Percentiles rank a stretch among this genome's conserved stretches.
These are phyloP conservation scores for Auricularia sp. DNA, from an alignment of 768 basidiomycete genomes.

Conservation along the genomic window DNA sequence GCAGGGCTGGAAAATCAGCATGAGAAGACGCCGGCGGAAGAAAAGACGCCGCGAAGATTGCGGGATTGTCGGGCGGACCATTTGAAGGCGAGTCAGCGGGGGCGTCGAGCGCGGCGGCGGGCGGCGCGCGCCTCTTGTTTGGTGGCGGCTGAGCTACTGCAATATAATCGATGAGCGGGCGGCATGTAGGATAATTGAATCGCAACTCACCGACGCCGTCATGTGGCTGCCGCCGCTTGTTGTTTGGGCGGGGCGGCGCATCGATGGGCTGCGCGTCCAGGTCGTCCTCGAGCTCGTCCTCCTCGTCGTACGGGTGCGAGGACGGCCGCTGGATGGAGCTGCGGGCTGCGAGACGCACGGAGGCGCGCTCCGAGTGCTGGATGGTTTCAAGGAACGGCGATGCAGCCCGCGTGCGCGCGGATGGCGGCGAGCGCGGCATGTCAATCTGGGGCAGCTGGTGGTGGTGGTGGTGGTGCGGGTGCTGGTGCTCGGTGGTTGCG, in stretches of 20 bases:
- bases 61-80: not conserved
- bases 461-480: not conserved
- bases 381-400: constrained; percentile 30
- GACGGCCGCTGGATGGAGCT: constrained; percentile 13
- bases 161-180: not conserved
- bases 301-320: not conserved
- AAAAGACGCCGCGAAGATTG: constrained; percentile 2
- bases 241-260: not conserved
- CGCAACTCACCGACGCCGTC: not conserved
- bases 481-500: not conserved
- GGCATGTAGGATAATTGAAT: not conserved
- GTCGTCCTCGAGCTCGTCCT: not conserved
- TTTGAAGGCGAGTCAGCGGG: not conserved
- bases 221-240: not conserved
- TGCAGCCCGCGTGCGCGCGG: not conserved
- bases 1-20: not conserved
- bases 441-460: not conserved
- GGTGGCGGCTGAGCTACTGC: not conserved
- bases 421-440: not conserved
- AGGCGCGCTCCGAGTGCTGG: constrained; percentile 35
- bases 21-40: not conserved
- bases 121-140: not conserved
- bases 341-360: constrained; percentile 49
- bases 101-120: not conserved
- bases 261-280: not conserved